Base-by-base conservation (phyloP, 768 basidiomycete genomes). In the Pholiota conissans region DNA sequence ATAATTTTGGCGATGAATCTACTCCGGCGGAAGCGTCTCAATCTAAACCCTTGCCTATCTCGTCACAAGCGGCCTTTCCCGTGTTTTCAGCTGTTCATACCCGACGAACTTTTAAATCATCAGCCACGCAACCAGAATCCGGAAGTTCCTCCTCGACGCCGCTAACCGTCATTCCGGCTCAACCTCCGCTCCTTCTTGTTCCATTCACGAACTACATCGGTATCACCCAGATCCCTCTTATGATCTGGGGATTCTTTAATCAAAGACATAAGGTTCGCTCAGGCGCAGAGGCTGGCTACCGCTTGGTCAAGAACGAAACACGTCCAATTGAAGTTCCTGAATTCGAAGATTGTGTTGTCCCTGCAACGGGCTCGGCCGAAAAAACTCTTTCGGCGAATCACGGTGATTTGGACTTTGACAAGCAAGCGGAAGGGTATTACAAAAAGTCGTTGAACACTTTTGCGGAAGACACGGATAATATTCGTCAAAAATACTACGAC, bases 211-310 rank as follows among this genome's bases (percentile, higher is more conserved):
- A 93, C 65, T 80, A 87, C 62, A 79, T 96, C 52, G 95, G 95
- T 6, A 81, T 95, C 67, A 82, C 79, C 27, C 90, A 91, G 66
- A 86, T 96, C 56, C 95, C 95, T 11, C 73, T 83, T 63, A 95
- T 96, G 93, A 82, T 96, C 47, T 89, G 86, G 84, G 91, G 86
- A 61, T 94, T 94, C 73, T 98, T 97, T 77, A 95, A 93, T 69
- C 87, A 91, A 68, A 86, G 94, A 7, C 75, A 84, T 47, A 86
- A 90, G 66, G 93, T 93, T n/a, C 81, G 74, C 5, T 72, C 82
- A 11, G 96, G 96, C 29, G 88, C 90, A 9, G 86, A 95, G 62
- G 89, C 89, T 10, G 95, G 89, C 0, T 90, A 91, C 68, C 76
- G 78, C 46, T 77, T 98, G 55, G 81, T 97, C 62, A 77, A 80